Base-by-base conservation (phyloP, 345 rosid species). In the Eucalyptus pauciflora region DNA sequence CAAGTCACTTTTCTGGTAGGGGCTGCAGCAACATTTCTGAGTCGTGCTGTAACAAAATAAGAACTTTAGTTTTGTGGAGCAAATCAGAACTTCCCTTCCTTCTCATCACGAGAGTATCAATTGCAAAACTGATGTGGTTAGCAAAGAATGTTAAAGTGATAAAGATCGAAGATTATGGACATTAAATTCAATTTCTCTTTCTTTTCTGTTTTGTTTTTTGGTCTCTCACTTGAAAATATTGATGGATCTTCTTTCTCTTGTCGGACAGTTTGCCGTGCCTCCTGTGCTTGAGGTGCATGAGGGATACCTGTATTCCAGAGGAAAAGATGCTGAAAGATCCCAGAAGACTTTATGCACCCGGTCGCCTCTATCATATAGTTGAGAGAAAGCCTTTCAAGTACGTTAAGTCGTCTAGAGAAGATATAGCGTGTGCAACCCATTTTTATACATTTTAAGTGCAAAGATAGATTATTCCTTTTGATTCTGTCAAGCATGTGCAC, bases 1-100 rank as follows among this genome's bases (percentile, higher is more conserved):
- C 97, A 96, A 96, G 93, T 98, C 99, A 87, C 96, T 98, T 89
- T 96, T 97, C 98, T 98, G 99, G 99, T 96, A 95, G 86, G 20
- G 81, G 86, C 85, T 41, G 86, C 56, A 7, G 14, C 50, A 80
- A 10, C 45, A 25, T 25, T 79, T 87, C 29, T 71, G 48, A 58
- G 88, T 69, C 22, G 6, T 27, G 16, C 31, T 87, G 14, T 45
- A 37, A 18, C 54, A 50, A 86, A 88, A 85, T 45, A 27, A 14
- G 86, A 85, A 85, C 69, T 54, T 58, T 58, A 27, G n/a, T 50
- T 88, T 41, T 29, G 16, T 58, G 80, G 33, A 17, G 46, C 60
- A 51, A 43, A 52, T 49, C 71, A 86, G 46, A 56, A 24, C 67
- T 22, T 86, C 48, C 43, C 12, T 50, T 86, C 50, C 45, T 86